Evolutionary conservation across 2,329 filamentous ascomycete species (phyloP).

Genomic region (Penicillium italicum): DNA sequence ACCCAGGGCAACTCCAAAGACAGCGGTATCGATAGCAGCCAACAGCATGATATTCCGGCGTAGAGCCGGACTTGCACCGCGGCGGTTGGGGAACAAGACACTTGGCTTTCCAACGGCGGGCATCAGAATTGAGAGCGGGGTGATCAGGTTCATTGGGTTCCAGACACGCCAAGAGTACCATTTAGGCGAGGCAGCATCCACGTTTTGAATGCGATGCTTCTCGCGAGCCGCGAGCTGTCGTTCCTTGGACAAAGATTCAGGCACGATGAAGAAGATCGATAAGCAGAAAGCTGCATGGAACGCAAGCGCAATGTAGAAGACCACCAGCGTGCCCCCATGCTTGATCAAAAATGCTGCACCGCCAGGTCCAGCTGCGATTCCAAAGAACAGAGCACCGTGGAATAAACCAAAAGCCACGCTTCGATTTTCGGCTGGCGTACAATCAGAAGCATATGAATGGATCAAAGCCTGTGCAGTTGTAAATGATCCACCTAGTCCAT

Average conservation of each 20-base stretch:
- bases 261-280: conserved; percentile 67
- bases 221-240: conserved; percentile 68
- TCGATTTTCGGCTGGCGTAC: conserved; percentile 72
- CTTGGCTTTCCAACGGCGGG: conserved; percentile 51
- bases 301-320: conserved; percentile 77
- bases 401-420: conserved; percentile 85
- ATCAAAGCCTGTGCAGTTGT: conserved; percentile 74
- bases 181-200: conserved; percentile 30
- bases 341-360: conserved; percentile 76
- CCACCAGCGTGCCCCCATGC: conserved; percentile 66
- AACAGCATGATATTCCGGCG: conserved; percentile 80
- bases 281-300: conserved; percentile 72
- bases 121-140: conserved; percentile 72
- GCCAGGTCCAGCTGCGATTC: conserved; percentile 83
- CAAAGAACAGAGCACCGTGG: conserved; percentile 81
- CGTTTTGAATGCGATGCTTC: conserved; percentile 53
- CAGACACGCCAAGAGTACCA: conserved; percentile 33
- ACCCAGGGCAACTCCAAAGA: conserved; percentile 79
- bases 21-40: conserved; percentile 73
- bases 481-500: conserved; percentile 85
- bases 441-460: conserved; percentile 87
- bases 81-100: conserved; percentile 45
- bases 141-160: conserved; percentile 63
- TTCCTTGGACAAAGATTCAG: conserved; percentile 76
- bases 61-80: conserved; percentile 57